These are phyloP conservation scores for Eucalyptus polyanthemos DNA, from an alignment of 345 rosid genomes.

Conservation along the genomic window DNA sequence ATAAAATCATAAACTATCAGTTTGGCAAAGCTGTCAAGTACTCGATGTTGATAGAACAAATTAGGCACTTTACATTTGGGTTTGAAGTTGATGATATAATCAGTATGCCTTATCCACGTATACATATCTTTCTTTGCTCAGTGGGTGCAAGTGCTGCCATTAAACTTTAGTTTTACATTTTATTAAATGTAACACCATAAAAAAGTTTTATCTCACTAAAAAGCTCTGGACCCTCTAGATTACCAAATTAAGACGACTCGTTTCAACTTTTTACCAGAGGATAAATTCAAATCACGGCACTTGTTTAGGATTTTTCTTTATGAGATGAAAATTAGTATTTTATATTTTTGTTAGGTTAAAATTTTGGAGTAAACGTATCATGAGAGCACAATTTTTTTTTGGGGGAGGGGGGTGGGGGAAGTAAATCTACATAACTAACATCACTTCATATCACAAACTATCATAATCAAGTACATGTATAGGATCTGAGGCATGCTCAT, in stretches of 20 bases:
- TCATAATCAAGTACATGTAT: neutral
- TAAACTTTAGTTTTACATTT: neutral
- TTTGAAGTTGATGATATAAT: neutral
- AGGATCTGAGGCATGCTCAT: neutral
- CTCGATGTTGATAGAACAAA: neutral
- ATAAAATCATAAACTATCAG: neutral
- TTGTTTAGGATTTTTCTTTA: neutral
- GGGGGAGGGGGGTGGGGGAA: fast-evolving
- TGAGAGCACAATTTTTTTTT: too few species aligned
- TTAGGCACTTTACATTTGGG: neutral
- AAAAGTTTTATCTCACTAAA: neutral
- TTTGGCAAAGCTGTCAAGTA: neutral
- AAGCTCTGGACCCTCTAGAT: neutral
- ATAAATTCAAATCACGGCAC: neutral
- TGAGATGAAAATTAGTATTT: neutral
- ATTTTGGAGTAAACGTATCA: too few species aligned
- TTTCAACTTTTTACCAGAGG: neutral
- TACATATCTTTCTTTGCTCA: neutral
- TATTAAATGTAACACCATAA: neutral
- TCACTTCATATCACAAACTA: neutral
- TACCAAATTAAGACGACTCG: neutral
- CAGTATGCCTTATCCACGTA: neutral
- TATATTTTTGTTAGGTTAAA: too few species aligned
- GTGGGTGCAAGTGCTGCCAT: neutral
- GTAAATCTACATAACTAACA: neutral